These are phyloP conservation scores for Erodium texanum DNA, from an alignment of 441 rosid genomes.

Conservation along the genomic window DNA sequence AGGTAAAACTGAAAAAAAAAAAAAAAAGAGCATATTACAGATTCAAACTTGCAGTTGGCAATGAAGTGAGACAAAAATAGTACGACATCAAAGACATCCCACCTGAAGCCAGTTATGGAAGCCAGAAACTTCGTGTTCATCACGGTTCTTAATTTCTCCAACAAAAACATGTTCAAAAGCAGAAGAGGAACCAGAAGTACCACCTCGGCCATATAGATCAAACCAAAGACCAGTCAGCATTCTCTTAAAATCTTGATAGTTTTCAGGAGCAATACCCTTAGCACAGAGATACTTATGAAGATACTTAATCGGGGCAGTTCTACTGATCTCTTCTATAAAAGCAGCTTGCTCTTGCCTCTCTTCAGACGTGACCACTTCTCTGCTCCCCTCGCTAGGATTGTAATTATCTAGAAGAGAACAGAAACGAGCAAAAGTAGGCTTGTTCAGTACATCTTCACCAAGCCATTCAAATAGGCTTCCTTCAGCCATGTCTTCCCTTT, in stretches of 20 bases:
- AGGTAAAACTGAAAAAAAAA: constrained; percentile 48
- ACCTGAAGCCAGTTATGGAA: constrained; percentile 99
- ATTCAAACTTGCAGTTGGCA: not conserved
- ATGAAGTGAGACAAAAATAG: not conserved
- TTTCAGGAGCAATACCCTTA: constrained; percentile 52
- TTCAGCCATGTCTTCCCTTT: constrained; percentile 65
- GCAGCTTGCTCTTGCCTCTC: constrained; percentile 88
- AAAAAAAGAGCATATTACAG: not conserved
- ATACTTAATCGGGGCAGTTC: constrained; percentile 78
- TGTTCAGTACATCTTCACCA: constrained; percentile 50
- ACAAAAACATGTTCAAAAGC: constrained; percentile 98
- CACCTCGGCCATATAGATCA: constrained; percentile 75
- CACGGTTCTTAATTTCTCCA: constrained; percentile 71
- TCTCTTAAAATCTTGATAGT: constrained; percentile 61
- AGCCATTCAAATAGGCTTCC: constrained; percentile 63
- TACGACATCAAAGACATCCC: constrained; percentile 7
- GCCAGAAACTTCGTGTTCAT: constrained; percentile 76
- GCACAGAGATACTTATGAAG: constrained; percentile 56
- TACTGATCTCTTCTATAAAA: constrained; percentile 83
- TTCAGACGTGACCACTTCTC: constrained; percentile 72
- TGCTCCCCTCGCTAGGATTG: constrained; percentile 65
- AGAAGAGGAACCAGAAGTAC: constrained; percentile 71
- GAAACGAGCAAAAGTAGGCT: constrained; percentile 72
- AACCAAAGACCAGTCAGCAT: constrained; percentile 68
- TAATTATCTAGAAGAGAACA: constrained; percentile 90